These are phyloP conservation scores for Lachancea meyersii DNA, from an alignment of 805 yeast species.

Conservation along the genomic window DNA sequence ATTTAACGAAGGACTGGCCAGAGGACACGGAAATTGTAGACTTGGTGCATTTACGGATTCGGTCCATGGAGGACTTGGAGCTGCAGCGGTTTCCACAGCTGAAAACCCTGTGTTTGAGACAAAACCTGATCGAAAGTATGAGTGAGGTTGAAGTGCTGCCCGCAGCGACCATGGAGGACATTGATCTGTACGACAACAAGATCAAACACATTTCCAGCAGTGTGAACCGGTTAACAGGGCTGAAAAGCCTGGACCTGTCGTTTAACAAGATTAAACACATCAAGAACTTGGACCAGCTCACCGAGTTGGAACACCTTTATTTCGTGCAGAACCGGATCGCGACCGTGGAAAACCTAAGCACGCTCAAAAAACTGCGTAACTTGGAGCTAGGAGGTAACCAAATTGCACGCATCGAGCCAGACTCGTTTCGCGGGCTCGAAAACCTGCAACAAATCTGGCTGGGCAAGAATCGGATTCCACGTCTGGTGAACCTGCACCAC, in stretches of 20 bases:
- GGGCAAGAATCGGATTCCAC: conserved; percentile 75
- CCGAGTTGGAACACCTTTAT: conserved; percentile 59
- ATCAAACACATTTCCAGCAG: conserved; percentile 78
- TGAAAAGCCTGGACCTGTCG: conserved; percentile 68
- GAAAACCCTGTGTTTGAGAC: conserved; percentile 66
- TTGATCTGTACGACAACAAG: conserved; percentile 89
- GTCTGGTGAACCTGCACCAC: conserved; percentile 53
- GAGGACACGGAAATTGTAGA: conserved; percentile 57
- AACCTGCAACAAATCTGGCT: conserved; percentile 79
- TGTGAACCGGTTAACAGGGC: conserved; percentile 49
- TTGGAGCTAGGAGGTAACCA: conserved; percentile 88
- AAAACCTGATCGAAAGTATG: conserved; percentile 72
- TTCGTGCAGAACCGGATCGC: conserved; percentile 84
- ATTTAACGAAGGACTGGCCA: conserved; percentile 50
- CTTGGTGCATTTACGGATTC: conserved; percentile 63
- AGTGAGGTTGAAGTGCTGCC: conserved; percentile 60
- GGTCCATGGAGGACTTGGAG: conserved; percentile 54
- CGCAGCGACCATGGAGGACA: conserved; percentile 54
- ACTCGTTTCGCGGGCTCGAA: conserved; percentile 45
- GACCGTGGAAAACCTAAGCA: conserved; percentile 60
- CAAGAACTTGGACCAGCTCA: conserved; percentile 63
- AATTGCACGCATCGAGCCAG: conserved; percentile 39
- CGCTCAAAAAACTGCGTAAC: conserved; percentile 50
- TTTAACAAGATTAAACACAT: conserved; percentile 86
- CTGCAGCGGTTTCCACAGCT: conserved; percentile 52